Conservation (phyloP, 345 rosid genomes). For the Aquilaria sinensis region DNA sequence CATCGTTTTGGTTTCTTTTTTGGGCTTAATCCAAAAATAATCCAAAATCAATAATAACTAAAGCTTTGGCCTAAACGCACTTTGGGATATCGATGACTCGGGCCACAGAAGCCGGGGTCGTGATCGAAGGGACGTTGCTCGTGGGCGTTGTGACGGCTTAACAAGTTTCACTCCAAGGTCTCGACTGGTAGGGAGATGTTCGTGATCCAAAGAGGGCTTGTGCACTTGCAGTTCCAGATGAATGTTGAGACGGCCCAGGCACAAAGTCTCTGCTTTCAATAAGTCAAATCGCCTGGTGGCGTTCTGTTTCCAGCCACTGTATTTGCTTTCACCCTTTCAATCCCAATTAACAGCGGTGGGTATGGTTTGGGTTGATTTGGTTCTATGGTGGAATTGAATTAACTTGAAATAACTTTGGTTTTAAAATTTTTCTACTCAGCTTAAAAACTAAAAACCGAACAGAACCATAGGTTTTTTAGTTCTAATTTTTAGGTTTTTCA, state of each 20-base stretch:
- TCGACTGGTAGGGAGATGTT: constrained; percentile 48
- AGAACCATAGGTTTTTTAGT: too few relatives aligned
- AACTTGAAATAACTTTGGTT: too few relatives aligned
- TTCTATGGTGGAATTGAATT: too few relatives aligned
- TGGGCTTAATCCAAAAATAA: too few relatives aligned
- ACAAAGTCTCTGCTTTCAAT: constrained; percentile 59
- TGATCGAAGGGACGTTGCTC: constrained; percentile 49
- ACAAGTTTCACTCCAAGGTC: constrained; percentile 40
- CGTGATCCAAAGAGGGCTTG: constrained; percentile 51
- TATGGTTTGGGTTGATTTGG: too few relatives aligned
- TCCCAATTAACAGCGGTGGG: constrained; percentile 23
- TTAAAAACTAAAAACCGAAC: too few relatives aligned
- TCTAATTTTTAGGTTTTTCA: too few relatives aligned
- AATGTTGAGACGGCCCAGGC: constrained; percentile 61
- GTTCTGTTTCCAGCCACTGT: constrained; percentile 27
- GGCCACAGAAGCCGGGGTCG: constrained; percentile 43
- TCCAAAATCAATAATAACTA: too few relatives aligned
- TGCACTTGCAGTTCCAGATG: constrained; percentile 50
- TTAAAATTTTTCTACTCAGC: too few relatives aligned
- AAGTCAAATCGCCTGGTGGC: constrained; percentile 55
- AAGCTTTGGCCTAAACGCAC: too few relatives aligned
- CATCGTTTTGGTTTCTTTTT: too few relatives aligned
- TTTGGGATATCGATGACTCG: constrained; percentile 19
- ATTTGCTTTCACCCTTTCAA: constrained; percentile 45
- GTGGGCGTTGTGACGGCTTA: constrained; percentile 49